Base-by-base conservation (phyloP, 176 grass and related monocot genomes). In the Juncus effusus region DNA sequence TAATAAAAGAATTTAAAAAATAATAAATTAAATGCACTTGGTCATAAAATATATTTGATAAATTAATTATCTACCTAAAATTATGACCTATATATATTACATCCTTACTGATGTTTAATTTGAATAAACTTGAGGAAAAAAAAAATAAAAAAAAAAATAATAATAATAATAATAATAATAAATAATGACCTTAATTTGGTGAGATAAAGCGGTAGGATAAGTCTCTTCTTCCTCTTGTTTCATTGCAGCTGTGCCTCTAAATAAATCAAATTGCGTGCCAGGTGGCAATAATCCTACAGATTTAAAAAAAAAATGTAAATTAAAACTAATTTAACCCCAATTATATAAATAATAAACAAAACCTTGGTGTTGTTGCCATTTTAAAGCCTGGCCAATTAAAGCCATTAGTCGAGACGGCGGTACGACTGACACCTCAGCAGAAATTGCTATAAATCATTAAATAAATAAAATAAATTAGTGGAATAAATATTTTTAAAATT, bases 341-440 rank as follows among this genome's bases (percentile, higher is more conserved):
- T 28, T 28, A 28, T 28, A 28, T 28, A 28, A 28, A 70, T 40
- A 10, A 11, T 54, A 39, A 63, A 71, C 52, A 40, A 54, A 84
- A 99, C 94, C 94, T 87, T 99, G 94, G 78, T 93, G 83, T 69
- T 99, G 94, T 56, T 99, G 94, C 94, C 94, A 99, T 79, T 99
- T 99, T 71, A 99, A 79, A 79, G 94, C 83, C 69, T 93, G 94
- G 62, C 85, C 86, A 76, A 99, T 99, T 77, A 99, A 82, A 73
- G 94, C 88, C 94, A 99, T 90, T 75, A 99, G 65, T 58, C 94
- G 85, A 76, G 94, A 92, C 64, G 88, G 88, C 1, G 88, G 88
- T 56, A 99, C 94, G 59, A 99, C 85, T 77, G 94, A 99, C 45
- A 99, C 94, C 79, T 99, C 94, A 16, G 94, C 82, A 76, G 88